Base-by-base conservation (phyloP, 73 alveolate species). In the Breviolum minutum region DNA sequence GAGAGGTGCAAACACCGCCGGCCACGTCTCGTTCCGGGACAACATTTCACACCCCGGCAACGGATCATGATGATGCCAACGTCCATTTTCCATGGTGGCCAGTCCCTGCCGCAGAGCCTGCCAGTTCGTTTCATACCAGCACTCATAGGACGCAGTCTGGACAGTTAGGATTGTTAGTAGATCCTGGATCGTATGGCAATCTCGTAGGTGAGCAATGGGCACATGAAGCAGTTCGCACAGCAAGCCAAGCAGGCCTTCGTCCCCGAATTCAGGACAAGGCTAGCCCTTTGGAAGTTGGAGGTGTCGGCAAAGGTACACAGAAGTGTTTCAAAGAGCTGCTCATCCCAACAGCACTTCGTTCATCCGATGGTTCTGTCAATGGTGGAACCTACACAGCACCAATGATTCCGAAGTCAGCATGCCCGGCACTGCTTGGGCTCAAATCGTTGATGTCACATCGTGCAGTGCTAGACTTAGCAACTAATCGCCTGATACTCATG, bases 121-220 rank as follows among this genome's bases (percentile, higher is more conserved):
- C 73, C 73, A 64, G 16, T 16, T 12, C 10, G 73, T 16, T 64
- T 10, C 73, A 10, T 64, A 64, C 73, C 73, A 64, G 10, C 16
- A 10, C 73, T 64, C 73, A 16, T 64, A 64, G 16, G 73, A 16
- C 16, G 73, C 73, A 64, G 73, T 16, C 10, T 16, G 73, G 73
- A 12, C 22, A 64, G 73, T 16, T 64, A 40, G 95, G 95, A 6
- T 40, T 87, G 22, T 60, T 87, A 0, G 84, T 87, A 5, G 95
- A 87, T 27, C 95, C 95, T 17, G 95, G 95, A 8, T 22, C 68
- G 17, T 87, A 87, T 68, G 95, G 95, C 0, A 87, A 87, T 69
- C 85, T 87, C n/a, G 95, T 87, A 3, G 95, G 95, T 8, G 63
- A n/a, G 24, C 71, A 66, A 6, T 64, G 95, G 95, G 26, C 63